These are phyloP conservation scores for Phymatotrichopsis omnivora DNA, from an alignment of 2,329 filamentous ascomycete genomes.

Conservation along the genomic window DNA sequence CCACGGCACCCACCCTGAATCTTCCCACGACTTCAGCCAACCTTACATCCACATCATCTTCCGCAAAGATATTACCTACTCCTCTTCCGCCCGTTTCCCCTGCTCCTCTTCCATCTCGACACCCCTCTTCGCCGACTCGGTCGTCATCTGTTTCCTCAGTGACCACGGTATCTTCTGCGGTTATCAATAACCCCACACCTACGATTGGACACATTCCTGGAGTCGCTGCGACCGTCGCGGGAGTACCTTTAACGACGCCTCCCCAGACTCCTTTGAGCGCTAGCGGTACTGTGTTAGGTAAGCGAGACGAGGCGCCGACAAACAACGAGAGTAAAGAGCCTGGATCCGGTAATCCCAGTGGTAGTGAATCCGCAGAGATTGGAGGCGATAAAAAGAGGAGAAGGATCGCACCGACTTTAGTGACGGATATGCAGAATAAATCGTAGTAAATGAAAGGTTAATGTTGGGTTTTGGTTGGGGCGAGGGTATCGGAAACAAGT, in stretches of 20 bases:
- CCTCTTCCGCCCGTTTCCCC: slow-evolving; percentile 39
- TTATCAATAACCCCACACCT: slow-evolving; percentile 68
- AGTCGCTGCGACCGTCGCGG: slow-evolving; percentile 63
- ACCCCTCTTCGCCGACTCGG: slow-evolving; percentile 19
- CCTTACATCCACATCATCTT: slow-evolving; percentile 40
- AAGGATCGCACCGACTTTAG: slow-evolving; percentile 57
- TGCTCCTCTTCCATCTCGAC: slow-evolving; percentile 14
- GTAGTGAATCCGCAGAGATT: slow-evolving; percentile 32
- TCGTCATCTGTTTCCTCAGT: slow-evolving; percentile 26
- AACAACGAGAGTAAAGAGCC: slow-evolving; percentile 42
- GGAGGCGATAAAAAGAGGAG: slow-evolving; percentile 54
- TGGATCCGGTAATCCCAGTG: slow-evolving; percentile 44
- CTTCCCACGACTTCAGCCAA: slow-evolving; percentile 37
- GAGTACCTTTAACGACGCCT: slow-evolving; percentile 72
- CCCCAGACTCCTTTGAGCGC: slow-evolving; percentile 72
- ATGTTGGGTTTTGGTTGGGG: not conserved
- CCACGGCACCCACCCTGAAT: slow-evolving; percentile 38
- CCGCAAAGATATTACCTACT: slow-evolving; percentile 33
- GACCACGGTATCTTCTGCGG: slow-evolving; percentile 37
- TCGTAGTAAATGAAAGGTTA: not conserved
- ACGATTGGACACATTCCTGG: slow-evolving; percentile 67
- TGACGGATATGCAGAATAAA: slow-evolving; percentile 33
- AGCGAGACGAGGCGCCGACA: slow-evolving; percentile 39
- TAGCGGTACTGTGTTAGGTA: slow-evolving; percentile 46
- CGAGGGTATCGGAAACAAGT: too few relatives aligned